Base-by-base conservation (phyloP, 768 basidiomycete species). In the Lactarius indigo region DNA sequence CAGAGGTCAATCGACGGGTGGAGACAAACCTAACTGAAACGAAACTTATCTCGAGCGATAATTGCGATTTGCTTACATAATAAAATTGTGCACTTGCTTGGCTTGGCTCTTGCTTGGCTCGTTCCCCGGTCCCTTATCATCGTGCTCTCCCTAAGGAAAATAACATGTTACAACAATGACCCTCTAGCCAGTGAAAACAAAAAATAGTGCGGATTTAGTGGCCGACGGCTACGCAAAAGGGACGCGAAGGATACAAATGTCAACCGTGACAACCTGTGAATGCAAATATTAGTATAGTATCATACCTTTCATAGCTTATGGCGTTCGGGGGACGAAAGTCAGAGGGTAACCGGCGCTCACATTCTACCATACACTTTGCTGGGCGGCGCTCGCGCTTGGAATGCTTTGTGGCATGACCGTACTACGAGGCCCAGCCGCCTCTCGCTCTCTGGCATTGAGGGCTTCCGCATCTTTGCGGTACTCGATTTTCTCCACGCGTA, bases 401-500 rank as follows among this genome's bases (percentile, higher is more conserved):
- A 84, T 83, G 71, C 77, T 82, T 76, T 84, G 85, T 2, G 85
- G 83, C 73, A 82, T 77, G 8, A 78, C 79, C 15, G 78, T 78
- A 65, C 79, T 81, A 56, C 82, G 77, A 10, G 83, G 80, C 6
- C 55, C 74, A 5, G 77, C 76, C 8, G 58, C 61, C 50, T 69
- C 68, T 26, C 69, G 58, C 59, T 80, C 79, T 57, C 73, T 71
- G 3, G 76, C 71, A 58, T 80, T 77, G 42, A 74, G 72, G 7
- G 76, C 72, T 50, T 83, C 81, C 3, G 76, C 76, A 68, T 90
- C 87, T 71, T 89, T 90, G 66, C 89, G 80, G 80, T 87, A 92
- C 75, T 92, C 91, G 63, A 94, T 89, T 81, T 94, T 94, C 80
- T 94, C 92, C 5, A 94, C 92, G n/a, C 91, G 83, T 2, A 96